Evolutionary conservation across 2,329 filamentous ascomycete genomes (phyloP), one percentile per base, ranked within the genome.

Genomic region (Fusarium verrucosum): DNA sequence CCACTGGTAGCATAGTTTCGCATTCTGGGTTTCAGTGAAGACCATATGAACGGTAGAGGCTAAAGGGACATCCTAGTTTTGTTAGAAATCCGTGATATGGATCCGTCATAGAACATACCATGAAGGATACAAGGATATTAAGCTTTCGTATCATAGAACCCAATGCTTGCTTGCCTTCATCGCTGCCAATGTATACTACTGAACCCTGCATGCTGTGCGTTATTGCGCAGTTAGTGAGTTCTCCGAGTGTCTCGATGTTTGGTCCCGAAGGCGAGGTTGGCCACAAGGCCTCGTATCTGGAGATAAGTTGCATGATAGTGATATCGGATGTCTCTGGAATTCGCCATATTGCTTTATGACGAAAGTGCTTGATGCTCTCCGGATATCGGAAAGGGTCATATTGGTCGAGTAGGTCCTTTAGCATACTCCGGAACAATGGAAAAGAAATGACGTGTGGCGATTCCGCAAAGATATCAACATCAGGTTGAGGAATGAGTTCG

Each of bases 181-280:
- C 28, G 4, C 70, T 70, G 4, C 71, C 74, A 10, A 77, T 62
- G 14, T 77, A 77, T 4, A 76, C 10, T 10, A 72, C 20, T 10
- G 69, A 67, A 2, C 65, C 65, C 17, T 28, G 58, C 17, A 75
- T 37, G n/a, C 76, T 76, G 56, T 72, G 23, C 1, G 74, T 70
- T 7, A 76, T 50, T 10, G 62, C 25, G 38, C 74, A 76, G 0
- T 55, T 44, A 1, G 49, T 47, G 14, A 45, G 41, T 3, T 56
- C 33, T 9, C 51, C 49, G 3, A 70, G 43, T 9, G 46, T 50
- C 8, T 63, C 40, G 23, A 75, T 50, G 3, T 57, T 65, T 3
- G 36, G 23, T 2, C 43, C 25, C 1, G 35, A 36, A 16, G 43
- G 36, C 5, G 50, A 52, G 9, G 57, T 26, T 20, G 56, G 40